Conservation (phyloP, 768 basidiomycete species). For the Russula griseocarnosa region DNA sequence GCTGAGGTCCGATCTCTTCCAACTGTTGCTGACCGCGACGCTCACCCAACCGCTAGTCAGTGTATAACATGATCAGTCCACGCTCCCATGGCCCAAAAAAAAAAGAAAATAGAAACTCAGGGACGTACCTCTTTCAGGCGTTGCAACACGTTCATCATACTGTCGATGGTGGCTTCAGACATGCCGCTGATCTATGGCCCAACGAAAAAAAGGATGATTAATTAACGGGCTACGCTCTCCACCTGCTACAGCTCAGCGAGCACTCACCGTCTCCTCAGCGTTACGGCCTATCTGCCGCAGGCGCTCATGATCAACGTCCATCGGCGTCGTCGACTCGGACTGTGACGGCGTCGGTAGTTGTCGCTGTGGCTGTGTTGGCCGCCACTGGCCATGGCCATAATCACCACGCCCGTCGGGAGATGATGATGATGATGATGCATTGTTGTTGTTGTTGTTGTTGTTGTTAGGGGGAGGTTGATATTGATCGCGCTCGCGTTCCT, state of each 20-base stretch:
- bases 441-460: too few species aligned
- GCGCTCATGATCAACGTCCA: slow-evolving; percentile 14
- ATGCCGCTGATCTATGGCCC: slow-evolving; percentile 53
- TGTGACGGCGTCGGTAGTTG: background rate
- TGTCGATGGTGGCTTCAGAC: slow-evolving; percentile 65
- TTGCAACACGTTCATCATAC: slow-evolving; percentile 53
- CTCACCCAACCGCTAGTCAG: slow-evolving; percentile 36
- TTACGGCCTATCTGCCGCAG: slow-evolving; percentile 30
- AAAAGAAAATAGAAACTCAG: background rate
- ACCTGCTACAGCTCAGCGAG: background rate
- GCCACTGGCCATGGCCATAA: background rate
- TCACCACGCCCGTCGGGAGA: too few species aligned
- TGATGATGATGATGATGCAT: too few species aligned
- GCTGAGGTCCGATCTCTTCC: slow-evolving; percentile 39
- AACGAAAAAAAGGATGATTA: background rate
- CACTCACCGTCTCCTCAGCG: slow-evolving; percentile 37
- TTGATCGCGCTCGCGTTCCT: background rate
- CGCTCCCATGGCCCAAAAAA: background rate
- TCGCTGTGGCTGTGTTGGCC: background rate
- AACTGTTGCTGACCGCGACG: slow-evolving; percentile 33
- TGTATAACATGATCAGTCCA: slow-evolving; percentile 1
- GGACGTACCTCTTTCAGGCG: slow-evolving; percentile 54
- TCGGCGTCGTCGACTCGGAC: too few species aligned
- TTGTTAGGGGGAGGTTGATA: too few species aligned
- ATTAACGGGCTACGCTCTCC: too few species aligned